Evolutionary conservation across 1,139 yeast genomes (phyloP).

Genomic region (Geotrichum reessii): DNA sequence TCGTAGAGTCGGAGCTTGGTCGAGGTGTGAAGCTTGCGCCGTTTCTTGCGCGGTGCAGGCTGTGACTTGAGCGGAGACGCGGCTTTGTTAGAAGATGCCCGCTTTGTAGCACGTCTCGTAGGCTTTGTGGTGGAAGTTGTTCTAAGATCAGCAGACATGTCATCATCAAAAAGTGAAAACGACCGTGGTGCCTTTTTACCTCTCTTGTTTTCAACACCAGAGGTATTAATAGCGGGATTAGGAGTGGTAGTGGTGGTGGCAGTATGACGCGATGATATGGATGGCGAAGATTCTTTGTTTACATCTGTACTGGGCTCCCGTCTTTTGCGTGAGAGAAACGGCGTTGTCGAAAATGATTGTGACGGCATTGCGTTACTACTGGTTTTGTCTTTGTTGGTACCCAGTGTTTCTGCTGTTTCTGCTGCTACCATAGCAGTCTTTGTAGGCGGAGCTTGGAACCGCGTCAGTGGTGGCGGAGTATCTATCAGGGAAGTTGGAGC

Average conservation of each 20-base stretch:
- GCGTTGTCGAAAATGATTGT: conserved; percentile 16
- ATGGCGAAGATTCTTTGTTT: background rate
- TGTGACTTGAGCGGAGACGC: background rate
- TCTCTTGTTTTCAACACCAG: background rate
- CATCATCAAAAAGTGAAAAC: conserved; percentile 15
- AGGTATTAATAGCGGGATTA: too few species aligned
- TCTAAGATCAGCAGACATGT: conserved; percentile 1
- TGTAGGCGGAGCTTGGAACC: background rate
- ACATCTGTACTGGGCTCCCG: background rate
- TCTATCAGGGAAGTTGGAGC: background rate
- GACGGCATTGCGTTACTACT: conserved; percentile 1
- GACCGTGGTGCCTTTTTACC: background rate
- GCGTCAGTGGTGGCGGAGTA: background rate
- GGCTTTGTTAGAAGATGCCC: background rate
- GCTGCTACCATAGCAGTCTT: background rate
- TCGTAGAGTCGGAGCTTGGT: conserved; percentile 23
- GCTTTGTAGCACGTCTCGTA: background rate
- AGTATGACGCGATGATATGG: background rate
- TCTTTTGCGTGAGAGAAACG: conserved; percentile 8
- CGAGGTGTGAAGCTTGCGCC: conserved; percentile 27
- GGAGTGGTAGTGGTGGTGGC: background rate
- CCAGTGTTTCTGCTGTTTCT: background rate
- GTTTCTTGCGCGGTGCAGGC: background rate
- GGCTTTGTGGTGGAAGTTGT: background rate
- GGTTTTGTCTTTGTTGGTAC: background rate